phyloP scores from a whole-genome alignment of 306 rosid genomes.

The Lathyrus aphaca region DNA sequence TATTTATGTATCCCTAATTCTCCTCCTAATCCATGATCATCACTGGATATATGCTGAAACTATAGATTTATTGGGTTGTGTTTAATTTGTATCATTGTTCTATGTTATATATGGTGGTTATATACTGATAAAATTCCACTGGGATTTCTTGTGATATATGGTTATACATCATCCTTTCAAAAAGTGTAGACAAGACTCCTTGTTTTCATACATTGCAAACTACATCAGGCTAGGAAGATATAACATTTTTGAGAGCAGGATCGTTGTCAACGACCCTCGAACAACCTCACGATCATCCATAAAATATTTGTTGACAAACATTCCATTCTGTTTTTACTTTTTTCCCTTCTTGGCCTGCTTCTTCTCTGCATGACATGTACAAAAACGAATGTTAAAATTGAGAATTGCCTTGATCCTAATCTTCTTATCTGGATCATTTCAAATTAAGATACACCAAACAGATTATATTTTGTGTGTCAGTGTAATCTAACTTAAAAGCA shows the following conservation, averaged over 20 bases:
- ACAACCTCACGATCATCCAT: constrained; percentile 6
- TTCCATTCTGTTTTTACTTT: constrained; percentile 33
- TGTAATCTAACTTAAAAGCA: constrained; percentile 13
- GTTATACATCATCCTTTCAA: constrained; percentile 15
- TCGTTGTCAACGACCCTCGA: constrained; percentile 11
- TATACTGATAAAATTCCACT: too few relatives aligned
- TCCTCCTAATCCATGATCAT: background rate
- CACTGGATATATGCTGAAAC: too few relatives aligned
- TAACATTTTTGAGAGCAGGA: constrained; percentile 3
- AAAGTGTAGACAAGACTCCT: background rate
- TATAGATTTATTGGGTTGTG: too few relatives aligned
- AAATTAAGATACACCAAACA: background rate
- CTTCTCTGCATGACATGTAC: constrained; percentile 51
- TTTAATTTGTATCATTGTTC: too few relatives aligned
- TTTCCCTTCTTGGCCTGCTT: constrained; percentile 57
- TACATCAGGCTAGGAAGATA: background rate
- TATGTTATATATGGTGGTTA: too few relatives aligned
- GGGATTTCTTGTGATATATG: too few relatives aligned
- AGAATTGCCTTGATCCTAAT: constrained; percentile 16
- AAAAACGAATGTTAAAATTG: background rate
- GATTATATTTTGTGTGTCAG: background rate
- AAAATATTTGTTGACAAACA: background rate
- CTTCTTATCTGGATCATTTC: constrained; percentile 15
- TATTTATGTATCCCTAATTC: background rate
- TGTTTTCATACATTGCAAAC: constrained; percentile 4